Conservation (phyloP, 345 rosid genomes). For the Barbarea vulgaris region DNA sequence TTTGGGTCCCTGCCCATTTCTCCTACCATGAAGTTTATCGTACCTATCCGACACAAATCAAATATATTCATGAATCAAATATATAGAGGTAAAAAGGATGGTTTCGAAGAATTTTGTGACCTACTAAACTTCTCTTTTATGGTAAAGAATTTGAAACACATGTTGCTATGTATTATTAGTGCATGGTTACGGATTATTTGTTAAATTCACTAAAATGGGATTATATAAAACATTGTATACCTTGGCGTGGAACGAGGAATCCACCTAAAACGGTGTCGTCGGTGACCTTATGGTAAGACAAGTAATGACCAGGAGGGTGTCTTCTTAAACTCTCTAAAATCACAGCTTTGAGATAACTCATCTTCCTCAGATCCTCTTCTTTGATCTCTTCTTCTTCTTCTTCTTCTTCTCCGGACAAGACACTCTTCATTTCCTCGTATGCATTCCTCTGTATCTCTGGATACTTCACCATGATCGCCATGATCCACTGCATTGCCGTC, state of each 20-base stretch:
- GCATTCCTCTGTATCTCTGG: slow-evolving; percentile 41
- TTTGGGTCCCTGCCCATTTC: slow-evolving; percentile 45
- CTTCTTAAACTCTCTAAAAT: slow-evolving; percentile 45
- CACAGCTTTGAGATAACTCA: slow-evolving; percentile 43
- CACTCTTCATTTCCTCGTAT: slow-evolving; percentile 32
- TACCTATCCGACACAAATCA: slow-evolving; percentile 19
- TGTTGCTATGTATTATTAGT: not conserved
- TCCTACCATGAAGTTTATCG: slow-evolving; percentile 44
- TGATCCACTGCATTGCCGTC: slow-evolving; percentile 44
- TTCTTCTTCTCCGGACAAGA: slow-evolving; percentile 8
- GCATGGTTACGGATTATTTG: not conserved
- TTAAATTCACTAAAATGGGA: not conserved
- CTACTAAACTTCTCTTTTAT: too few relatives aligned
- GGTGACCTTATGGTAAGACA: slow-evolving; percentile 39
- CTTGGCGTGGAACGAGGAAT: slow-evolving; percentile 37
- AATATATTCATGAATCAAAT: too few relatives aligned
- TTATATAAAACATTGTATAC: not conserved
- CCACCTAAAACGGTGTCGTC: slow-evolving; percentile 44
- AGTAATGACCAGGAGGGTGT: slow-evolving; percentile 45
- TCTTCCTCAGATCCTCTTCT: slow-evolving; percentile 38
- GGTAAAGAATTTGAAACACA: too few relatives aligned
- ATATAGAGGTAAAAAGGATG: too few relatives aligned
- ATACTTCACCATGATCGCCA: slow-evolving; percentile 43
- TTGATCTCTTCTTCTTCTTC: slow-evolving; percentile 26
- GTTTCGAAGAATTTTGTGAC: not conserved